phyloP scores from a whole-genome alignment of 345 rosid genomes.

The Pistacia atlantica region DNA sequence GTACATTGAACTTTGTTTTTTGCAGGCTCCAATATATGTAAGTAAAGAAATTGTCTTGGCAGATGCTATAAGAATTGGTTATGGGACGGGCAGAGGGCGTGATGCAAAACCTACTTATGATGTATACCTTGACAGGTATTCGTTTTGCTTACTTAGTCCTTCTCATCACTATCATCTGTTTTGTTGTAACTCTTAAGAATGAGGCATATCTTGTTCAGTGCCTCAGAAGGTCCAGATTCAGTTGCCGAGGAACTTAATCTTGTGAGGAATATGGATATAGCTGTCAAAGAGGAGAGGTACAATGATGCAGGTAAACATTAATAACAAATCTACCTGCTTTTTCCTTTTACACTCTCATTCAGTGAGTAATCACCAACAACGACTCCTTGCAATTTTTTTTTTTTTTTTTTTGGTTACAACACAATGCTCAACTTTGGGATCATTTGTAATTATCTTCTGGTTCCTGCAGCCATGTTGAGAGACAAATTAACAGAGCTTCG shows the following conservation, averaged over 20 bases:
- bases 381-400: neutral
- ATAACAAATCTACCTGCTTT: neutral
- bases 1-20: conserved; percentile 18
- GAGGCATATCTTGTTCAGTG: conserved; percentile 50
- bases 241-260: conserved; percentile 71
- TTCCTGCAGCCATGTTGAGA: conserved; percentile 71
- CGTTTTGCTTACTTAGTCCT: conserved; percentile 11
- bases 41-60: conserved; percentile 70
- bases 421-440: neutral
- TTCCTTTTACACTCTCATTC: neutral
- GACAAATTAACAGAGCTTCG: conserved; percentile 71
- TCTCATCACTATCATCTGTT: conserved; percentile 9
- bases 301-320: conserved; percentile 71
- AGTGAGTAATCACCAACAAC: neutral
- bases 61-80: conserved; percentile 79
- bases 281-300: conserved; percentile 80
- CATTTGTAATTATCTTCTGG: conserved; percentile 1
- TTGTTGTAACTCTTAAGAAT: conserved; percentile 29
- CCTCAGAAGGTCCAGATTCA: conserved; percentile 74
- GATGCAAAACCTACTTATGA: conserved; percentile 61
- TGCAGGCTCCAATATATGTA: conserved; percentile 89
- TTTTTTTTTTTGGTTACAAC: conserved; percentile 1
- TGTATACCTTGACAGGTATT: conserved; percentile 79
- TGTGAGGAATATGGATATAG: conserved; percentile 67
- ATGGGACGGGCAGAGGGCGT: conserved; percentile 54